Base-by-base conservation (phyloP, 2,329 filamentous ascomycete species). In the Stagonosporopsis cucurbitacearum region DNA sequence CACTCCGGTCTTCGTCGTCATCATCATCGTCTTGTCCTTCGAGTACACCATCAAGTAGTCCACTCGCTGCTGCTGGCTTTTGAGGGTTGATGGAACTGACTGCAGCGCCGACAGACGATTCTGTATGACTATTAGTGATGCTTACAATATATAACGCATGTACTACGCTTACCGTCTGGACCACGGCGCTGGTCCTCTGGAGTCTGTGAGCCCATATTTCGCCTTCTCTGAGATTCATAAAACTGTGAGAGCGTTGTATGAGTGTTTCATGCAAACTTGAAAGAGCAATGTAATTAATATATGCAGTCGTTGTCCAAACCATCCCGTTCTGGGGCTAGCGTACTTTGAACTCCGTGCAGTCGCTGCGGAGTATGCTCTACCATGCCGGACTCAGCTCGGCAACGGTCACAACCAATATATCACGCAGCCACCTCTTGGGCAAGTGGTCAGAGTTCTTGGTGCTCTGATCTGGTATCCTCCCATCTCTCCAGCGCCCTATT, bases 1-100 rank as follows among this genome's bases (percentile, higher is more conserved):
- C 75, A n/a, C 6, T n/a, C 4, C 11, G 25, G 36, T 77, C 77
- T 52, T 79, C 80, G 26, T 82, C 79, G 46, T 82, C 80, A 43
- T 81, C 80, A 57, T 79, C 81, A 42, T 77, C 80, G 50, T 77
- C 66, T 44, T 69, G 79, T 55, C 80, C 75, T 59, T 76, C 78
- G 72, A 78, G 72, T 37, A 62, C 58, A 54, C 70, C 67, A 37
- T 68, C 54, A 51, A 75, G 53, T 6, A 77, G 65, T 37, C 75
- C 75, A 57, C 59, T 75, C 26, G 72, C 73, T 54, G 69, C 62
- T 32, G 69, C 68, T 52, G 70, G 58, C 47, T 70, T 77, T 13
- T 69, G 67, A 49, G 71, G 72, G 47, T 77, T 77, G 55, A 58
- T 43, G 22, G 64, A 47, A 22, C 62, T 58, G 58, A 70, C 71